phyloP scores from a whole-genome alignment of 768 basidiomycete genomes.

The Macrolepiota albuminosa region DNA sequence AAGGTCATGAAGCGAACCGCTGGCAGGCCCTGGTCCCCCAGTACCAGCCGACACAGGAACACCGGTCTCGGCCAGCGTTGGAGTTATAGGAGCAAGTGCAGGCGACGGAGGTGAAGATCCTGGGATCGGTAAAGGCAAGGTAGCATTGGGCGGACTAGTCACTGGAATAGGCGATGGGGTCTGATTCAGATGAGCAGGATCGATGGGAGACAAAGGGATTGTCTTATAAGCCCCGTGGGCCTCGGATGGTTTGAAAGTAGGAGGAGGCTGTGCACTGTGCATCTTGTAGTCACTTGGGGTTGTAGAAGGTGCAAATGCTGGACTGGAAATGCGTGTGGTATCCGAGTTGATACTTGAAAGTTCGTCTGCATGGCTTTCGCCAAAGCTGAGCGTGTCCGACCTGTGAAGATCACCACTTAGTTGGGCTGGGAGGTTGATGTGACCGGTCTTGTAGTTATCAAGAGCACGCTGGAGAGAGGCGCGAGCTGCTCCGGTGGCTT shows the following conservation, averaged over 20 bases:
- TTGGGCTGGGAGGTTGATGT: constrained; percentile 47
- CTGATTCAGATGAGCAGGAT: constrained; percentile 18
- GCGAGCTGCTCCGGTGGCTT: constrained; percentile 63
- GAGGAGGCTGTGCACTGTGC: constrained; percentile 11
- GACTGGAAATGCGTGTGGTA: constrained; percentile 17
- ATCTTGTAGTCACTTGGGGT: constrained; percentile 31
- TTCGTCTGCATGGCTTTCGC: constrained; percentile 77
- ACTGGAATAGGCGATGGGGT: constrained; percentile 16
- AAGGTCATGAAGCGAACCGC: constrained; percentile 57
- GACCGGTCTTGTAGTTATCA: constrained; percentile 72
- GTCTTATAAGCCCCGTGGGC: constrained; percentile 14
- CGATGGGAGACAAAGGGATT: constrained; percentile 20
- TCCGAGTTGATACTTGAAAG: constrained; percentile 49
- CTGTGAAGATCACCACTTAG: constrained; percentile 50
- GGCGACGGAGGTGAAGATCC: constrained; percentile 26
- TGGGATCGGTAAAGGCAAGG: constrained; percentile 15
- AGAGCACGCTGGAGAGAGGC: constrained; percentile 74
- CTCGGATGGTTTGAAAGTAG: constrained; percentile 12
- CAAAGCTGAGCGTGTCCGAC: constrained; percentile 78
- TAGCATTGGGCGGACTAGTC: constrained; percentile 24
- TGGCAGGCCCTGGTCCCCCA: constrained; percentile 59
- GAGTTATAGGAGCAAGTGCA: constrained; percentile 32
- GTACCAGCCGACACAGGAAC: constrained; percentile 61
- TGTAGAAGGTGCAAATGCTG: constrained; percentile 32
- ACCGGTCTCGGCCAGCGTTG: constrained; percentile 74